Conservation (phyloP, 2,329 filamentous ascomycete genomes). For the Talaromyces sp. region DNA sequence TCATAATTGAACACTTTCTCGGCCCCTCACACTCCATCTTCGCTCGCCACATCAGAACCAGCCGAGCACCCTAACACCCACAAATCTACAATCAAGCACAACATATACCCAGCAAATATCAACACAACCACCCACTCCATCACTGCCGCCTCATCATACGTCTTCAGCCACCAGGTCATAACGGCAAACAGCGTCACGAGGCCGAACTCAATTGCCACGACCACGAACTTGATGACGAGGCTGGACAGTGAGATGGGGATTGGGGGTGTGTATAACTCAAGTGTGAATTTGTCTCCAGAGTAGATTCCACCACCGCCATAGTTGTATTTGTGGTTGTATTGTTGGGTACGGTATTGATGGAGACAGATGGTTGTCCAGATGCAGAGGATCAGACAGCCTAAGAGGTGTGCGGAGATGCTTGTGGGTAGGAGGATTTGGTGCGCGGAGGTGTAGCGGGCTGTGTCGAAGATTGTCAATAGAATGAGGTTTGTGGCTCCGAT, state of each 20-base stretch:
- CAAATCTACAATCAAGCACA: conserved; percentile 14
- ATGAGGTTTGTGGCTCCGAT: conserved; percentile 11
- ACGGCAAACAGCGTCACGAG: conserved; percentile 9
- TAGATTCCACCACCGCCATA: background rate
- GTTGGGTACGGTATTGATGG: background rate
- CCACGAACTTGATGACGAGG: conserved; percentile 5
- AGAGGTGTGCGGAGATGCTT: conserved; percentile 9
- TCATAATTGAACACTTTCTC: background rate
- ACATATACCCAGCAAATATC: conserved; percentile 13
- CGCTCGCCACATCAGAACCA: background rate
- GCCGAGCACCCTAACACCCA: conserved; percentile 6
- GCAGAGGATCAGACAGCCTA: conserved; percentile 14
- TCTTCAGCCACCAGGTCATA: conserved; percentile 10
- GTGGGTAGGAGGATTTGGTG: conserved; percentile 7
- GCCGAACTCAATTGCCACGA: conserved; percentile 10
- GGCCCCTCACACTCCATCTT: background rate
- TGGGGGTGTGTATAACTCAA: background rate
- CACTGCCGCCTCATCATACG: conserved; percentile 9
- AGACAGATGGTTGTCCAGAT: conserved; percentile 3
- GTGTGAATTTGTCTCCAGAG: conserved; percentile 11
- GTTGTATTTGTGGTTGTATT: background rate
- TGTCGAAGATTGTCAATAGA: conserved; percentile 17
- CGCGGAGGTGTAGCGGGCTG: background rate
- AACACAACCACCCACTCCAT: conserved; percentile 15
- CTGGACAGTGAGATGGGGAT: conserved; percentile 9